A percentile compares a stretch with the other conserved stretches of the same genome.
Conservation (phyloP, 805 yeast genomes). For the Jamesozyma piceae region DNA sequence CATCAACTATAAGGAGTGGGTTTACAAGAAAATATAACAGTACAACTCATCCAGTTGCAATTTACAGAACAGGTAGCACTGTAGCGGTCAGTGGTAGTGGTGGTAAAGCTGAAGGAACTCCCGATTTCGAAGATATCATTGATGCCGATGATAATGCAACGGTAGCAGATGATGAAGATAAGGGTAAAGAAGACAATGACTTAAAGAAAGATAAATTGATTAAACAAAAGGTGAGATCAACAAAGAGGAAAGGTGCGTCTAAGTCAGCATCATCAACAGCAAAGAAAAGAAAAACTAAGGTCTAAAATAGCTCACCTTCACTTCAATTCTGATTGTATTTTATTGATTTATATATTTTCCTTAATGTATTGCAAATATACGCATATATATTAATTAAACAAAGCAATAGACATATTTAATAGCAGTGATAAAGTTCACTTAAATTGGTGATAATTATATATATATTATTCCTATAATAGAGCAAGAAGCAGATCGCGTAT, state of each 20-base stretch:
- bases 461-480: no score
- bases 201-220: slow-evolving; percentile 32
- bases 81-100: slow-evolving; percentile 28
- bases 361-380: no score
- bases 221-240: slow-evolving; percentile 25
- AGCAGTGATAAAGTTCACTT: no score
- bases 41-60: slow-evolving; percentile 73
- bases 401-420: no score
- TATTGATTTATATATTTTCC: not conserved
- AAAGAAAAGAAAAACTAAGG: slow-evolving; percentile 16
- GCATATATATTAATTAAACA: no score
- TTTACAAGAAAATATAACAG: slow-evolving; percentile 81
- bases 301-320: slow-evolving; percentile 3
- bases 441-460: no score
- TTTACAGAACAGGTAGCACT: slow-evolving; percentile 61
- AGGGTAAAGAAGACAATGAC: slow-evolving; percentile 26
- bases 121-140: slow-evolving; percentile 31
- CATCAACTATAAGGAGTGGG: slow-evolving; percentile 71
- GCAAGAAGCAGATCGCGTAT: no score
- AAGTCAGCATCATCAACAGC: slow-evolving; percentile 1
- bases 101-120: slow-evolving; percentile 14
- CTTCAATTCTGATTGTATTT: no score
- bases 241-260: slow-evolving; percentile 18
- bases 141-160: slow-evolving; percentile 29
- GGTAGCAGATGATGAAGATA: slow-evolving; percentile 21